A percentile compares a stretch with the other conserved stretches of the same genome.
phyloP scores from a whole-genome alignment of 495 filamentous ascomycete genomes.

The Penicillium steckii region DNA sequence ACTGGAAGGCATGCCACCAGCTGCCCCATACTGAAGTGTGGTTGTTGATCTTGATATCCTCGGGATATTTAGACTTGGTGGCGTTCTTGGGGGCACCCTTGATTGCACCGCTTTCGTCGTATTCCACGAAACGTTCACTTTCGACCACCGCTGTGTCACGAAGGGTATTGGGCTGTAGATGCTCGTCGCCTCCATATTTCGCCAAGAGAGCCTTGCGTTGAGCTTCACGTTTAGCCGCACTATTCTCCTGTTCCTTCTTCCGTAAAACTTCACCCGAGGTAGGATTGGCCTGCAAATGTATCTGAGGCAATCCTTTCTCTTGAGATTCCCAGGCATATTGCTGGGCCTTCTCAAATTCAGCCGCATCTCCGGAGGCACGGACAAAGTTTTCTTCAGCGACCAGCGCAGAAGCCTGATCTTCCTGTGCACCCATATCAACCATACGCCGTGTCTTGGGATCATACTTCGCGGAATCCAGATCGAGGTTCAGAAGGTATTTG shows the following conservation, averaged over 20 bases:
- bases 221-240: slow-evolving; percentile 62
- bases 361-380: slow-evolving; percentile 86
- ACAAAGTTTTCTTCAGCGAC: slow-evolving; percentile 96
- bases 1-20: slow-evolving; percentile 94
- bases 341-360: slow-evolving; percentile 88
- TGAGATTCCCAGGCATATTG: slow-evolving; percentile 94
- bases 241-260: slow-evolving; percentile 72
- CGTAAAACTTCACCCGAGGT: slow-evolving; percentile 84
- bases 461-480: slow-evolving; percentile 95
- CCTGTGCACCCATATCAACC: slow-evolving; percentile 82
- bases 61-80: slow-evolving; percentile 84
- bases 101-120: slow-evolving; percentile 83
- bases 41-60: slow-evolving; percentile 86
- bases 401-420: slow-evolving; percentile 78
- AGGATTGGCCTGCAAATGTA: slow-evolving; percentile 93
- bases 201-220: slow-evolving; percentile 72
- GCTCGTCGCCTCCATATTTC: slow-evolving; percentile 79
- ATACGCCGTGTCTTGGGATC: slow-evolving; percentile 96
- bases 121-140: slow-evolving; percentile 90
- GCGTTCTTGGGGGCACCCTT: slow-evolving; percentile 79
- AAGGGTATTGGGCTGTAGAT: slow-evolving; percentile 59
- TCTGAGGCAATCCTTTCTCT: slow-evolving; percentile 70
- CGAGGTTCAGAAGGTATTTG: slow-evolving; percentile 94
- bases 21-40: slow-evolving; percentile 94
- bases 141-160: slow-evolving; percentile 69